phyloP scores from a whole-genome alignment of 2,329 filamentous ascomycete genomes.

The Aspergillus hortae region DNA sequence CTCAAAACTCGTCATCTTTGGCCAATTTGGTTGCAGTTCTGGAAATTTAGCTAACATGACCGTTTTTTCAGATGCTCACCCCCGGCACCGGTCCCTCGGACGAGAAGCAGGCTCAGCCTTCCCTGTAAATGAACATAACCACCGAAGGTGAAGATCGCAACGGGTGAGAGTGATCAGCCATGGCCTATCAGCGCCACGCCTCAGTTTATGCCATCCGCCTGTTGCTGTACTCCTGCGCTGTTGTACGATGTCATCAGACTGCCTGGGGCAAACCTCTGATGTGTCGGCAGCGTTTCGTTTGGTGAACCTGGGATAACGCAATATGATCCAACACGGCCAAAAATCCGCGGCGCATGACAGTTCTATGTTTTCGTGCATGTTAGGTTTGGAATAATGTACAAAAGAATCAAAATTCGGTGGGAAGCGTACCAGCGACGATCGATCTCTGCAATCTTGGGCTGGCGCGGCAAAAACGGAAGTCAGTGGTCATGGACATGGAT shows the following conservation, averaged over 20 bases:
- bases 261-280: constrained; percentile 8
- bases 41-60: constrained; percentile 13
- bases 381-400: constrained; percentile 2
- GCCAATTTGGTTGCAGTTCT: background rate
- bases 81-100: constrained; percentile 30
- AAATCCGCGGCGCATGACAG: background rate
- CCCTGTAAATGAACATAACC: constrained; percentile 33
- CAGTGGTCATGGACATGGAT: constrained; percentile 9
- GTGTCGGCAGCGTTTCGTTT: background rate
- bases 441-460: constrained; percentile 1
- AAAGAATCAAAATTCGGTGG: background rate
- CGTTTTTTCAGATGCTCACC: constrained; percentile 37
- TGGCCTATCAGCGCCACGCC: constrained; percentile 6
- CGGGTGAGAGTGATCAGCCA: constrained; percentile 12
- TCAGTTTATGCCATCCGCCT: constrained; percentile 7
- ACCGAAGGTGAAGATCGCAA: constrained; percentile 19
- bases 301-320: background rate
- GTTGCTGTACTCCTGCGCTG: constrained; percentile 5
- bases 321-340: no score
- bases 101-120: constrained; percentile 29
- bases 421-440: background rate
- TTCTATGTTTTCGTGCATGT: background rate
- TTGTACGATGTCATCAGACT: constrained; percentile 5
- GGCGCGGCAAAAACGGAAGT: constrained; percentile 11
- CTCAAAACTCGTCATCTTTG: background rate